Evolutionary conservation across 176 grass and related monocot genomes (phyloP).

Genomic region (Puya raimondii): DNA sequence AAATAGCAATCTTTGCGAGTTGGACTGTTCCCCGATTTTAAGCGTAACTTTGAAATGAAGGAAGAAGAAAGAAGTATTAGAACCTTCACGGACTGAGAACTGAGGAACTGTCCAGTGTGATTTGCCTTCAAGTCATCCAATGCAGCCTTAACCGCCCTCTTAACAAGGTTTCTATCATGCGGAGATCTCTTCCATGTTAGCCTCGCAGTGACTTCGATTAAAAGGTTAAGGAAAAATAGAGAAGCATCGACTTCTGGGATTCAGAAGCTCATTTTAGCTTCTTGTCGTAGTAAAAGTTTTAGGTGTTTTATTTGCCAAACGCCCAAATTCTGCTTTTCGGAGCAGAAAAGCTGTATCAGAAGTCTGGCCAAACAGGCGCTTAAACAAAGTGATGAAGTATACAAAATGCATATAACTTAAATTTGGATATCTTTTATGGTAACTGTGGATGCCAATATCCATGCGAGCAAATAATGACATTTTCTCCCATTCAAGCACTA

Average conservation of each 20-base stretch:
- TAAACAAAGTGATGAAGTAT: neutral
- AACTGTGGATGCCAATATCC: conserved; percentile 57
- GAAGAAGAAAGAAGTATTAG: neutral
- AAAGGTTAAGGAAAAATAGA: conserved; percentile 14
- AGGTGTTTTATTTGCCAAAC: too few relatives aligned
- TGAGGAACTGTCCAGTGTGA: conserved; percentile 45
- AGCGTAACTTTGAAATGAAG: neutral
- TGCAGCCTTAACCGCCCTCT: conserved; percentile 55
- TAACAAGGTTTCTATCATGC: conserved; percentile 38
- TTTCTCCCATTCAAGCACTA: conserved; percentile 57
- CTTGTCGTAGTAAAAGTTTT: too few relatives aligned
- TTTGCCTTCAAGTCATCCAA: conserved; percentile 45
- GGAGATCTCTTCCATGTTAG: conserved; percentile 29
- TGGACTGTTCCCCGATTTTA: neutral
- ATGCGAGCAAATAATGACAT: conserved; percentile 40
- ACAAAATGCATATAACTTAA: neutral
- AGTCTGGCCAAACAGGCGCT: too few relatives aligned
- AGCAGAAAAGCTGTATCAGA: too few relatives aligned
- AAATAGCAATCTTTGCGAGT: neutral
- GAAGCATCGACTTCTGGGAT: too few relatives aligned
- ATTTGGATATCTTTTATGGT: conserved; percentile 48
- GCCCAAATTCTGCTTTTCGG: too few relatives aligned
- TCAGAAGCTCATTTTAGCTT: too few relatives aligned
- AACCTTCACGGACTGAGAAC: conserved; percentile 42
- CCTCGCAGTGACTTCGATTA: conserved; percentile 12